Percentiles rank a stretch among this genome's conserved stretches.
Evolutionary conservation across 2,329 filamentous ascomycete genomes (phyloP).

Genomic region (Verticillium isaacii): DNA sequence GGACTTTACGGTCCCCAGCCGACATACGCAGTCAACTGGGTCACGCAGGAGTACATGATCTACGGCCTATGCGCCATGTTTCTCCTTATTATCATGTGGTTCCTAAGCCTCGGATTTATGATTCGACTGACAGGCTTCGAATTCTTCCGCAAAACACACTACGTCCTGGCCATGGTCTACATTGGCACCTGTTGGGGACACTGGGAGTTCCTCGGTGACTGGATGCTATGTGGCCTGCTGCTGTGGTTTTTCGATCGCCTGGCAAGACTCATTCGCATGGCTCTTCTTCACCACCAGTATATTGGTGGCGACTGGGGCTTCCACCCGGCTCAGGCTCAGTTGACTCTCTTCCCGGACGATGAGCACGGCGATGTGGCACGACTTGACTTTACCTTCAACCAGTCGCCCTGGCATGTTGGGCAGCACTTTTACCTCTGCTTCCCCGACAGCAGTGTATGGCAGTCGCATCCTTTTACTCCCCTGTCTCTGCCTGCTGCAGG

Average conservation of each 20-base stretch:
- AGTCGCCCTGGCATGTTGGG: conserved; percentile 58
- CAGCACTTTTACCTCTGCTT: conserved; percentile 72
- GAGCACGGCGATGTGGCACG: conserved; percentile 59
- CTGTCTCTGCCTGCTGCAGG: conserved; percentile 43
- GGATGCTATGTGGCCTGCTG: conserved; percentile 60
- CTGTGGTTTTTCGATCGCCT: conserved; percentile 62
- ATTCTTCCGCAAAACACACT: conserved; percentile 71
- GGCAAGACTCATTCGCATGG: conserved; percentile 52
- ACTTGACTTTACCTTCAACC: conserved; percentile 59
- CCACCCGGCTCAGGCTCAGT: conserved; percentile 40
- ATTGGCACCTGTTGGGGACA: conserved; percentile 73
- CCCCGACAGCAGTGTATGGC: conserved; percentile 61
- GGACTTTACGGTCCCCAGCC: conserved; percentile 70
- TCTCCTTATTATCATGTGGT: conserved; percentile 55
- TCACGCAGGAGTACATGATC: conserved; percentile 63
- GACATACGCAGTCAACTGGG: conserved; percentile 47
- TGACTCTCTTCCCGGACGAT: conserved; percentile 47
- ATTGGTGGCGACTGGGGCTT: conserved; percentile 45
- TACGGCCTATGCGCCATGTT: conserved; percentile 68
- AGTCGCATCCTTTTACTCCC: conserved; percentile 67
- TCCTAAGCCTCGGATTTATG: conserved; percentile 41
- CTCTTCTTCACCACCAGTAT: conserved; percentile 56
- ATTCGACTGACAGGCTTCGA: conserved; percentile 63
- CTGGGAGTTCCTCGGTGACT: conserved; percentile 64
- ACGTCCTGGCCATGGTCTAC: conserved; percentile 68